phyloP scores from a whole-genome alignment of 352 stramenopile genomes.

The Phytophthora tubulina region DNA sequence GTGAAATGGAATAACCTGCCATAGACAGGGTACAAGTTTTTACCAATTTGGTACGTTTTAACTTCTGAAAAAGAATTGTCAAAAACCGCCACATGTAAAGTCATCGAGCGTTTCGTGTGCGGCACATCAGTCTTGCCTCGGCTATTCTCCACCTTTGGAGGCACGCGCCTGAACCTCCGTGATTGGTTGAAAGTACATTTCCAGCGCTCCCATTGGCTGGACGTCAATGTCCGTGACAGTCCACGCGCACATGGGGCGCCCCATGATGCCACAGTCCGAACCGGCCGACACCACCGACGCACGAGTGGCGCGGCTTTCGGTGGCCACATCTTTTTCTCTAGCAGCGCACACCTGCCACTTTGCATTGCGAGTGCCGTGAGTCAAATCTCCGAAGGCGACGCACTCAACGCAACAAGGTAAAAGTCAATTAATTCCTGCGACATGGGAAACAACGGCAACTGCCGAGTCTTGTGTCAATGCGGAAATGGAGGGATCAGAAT shows the following conservation, averaged over 20 bases:
- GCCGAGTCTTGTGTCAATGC: background rate
- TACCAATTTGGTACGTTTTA: background rate
- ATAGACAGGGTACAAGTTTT: background rate
- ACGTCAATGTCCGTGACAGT: conserved; percentile 12
- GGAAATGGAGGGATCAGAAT: conserved; percentile 10
- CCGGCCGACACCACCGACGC: conserved; percentile 15
- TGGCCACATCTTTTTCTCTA: conserved; percentile 38
- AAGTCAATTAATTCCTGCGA: conserved; percentile 14
- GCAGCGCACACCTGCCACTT: conserved; percentile 2
- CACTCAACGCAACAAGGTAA: conserved; percentile 5
- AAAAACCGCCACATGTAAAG: background rate
- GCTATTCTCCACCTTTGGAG: conserved; percentile 38
- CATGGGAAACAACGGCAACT: background rate
- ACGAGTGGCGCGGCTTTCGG: conserved; percentile 23
- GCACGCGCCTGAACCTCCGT: conserved; percentile 16
- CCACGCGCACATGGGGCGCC: conserved; percentile 3
- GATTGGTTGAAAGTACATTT: conserved; percentile 12
- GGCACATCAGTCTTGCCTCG: conserved; percentile 16
- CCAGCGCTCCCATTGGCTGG: conserved; percentile 28
- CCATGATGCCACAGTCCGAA: conserved; percentile 41
- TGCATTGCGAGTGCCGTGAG: conserved; percentile 22
- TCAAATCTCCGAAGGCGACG: background rate
- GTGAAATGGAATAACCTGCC: background rate
- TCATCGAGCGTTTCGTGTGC: conserved; percentile 7
- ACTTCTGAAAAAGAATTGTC: background rate